Evolutionary conservation across 1,284 basidiomycete species (phyloP).

Genomic region (Lentinus polychrous): DNA sequence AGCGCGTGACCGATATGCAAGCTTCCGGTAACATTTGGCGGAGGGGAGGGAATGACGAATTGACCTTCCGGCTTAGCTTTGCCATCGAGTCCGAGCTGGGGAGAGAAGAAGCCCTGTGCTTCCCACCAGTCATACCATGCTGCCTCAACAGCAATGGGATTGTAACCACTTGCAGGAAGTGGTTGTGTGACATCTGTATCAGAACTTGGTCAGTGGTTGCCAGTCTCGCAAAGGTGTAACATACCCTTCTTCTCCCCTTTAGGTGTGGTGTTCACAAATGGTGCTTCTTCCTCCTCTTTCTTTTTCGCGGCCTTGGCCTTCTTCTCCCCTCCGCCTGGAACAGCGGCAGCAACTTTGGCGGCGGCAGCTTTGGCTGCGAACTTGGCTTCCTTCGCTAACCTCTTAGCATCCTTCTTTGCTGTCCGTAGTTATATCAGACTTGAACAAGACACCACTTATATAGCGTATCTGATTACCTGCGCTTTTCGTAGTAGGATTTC

Average conservation of each 20-base stretch:
- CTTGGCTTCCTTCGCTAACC: constrained; percentile 73
- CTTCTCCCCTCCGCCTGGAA: constrained; percentile 45
- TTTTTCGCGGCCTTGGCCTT: constrained; percentile 74
- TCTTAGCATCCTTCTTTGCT: constrained; percentile 67
- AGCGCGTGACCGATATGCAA: constrained; percentile 96
- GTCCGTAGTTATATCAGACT: constrained; percentile 6
- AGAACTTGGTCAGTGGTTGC: background rate
- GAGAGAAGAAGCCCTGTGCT: constrained; percentile 85
- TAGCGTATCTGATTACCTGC: constrained; percentile 17
- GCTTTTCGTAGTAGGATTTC: constrained; percentile 22
- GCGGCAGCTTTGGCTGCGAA: constrained; percentile 72
- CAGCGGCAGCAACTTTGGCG: constrained; percentile 32
- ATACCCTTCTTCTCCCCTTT: constrained; percentile 87
- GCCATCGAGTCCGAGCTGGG: constrained; percentile 58
- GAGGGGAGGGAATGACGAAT: constrained; percentile 90
- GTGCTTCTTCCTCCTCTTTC: constrained; percentile 61
- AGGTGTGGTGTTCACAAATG: constrained; percentile 83
- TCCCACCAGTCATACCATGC: constrained; percentile 99
- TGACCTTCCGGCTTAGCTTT: constrained; percentile 52
- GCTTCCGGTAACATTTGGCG: constrained; percentile 97
- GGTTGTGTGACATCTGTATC: constrained; percentile 75
- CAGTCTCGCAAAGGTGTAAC: constrained; percentile 9
- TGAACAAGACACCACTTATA: constrained; percentile 2
- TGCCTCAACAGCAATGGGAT: constrained; percentile 91
- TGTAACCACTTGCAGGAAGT: constrained; percentile 82